A percentile compares a stretch with the other conserved stretches of the same genome.
Conservation (phyloP, 116 monocot genomes). For the Cymodocea nodosa region DNA sequence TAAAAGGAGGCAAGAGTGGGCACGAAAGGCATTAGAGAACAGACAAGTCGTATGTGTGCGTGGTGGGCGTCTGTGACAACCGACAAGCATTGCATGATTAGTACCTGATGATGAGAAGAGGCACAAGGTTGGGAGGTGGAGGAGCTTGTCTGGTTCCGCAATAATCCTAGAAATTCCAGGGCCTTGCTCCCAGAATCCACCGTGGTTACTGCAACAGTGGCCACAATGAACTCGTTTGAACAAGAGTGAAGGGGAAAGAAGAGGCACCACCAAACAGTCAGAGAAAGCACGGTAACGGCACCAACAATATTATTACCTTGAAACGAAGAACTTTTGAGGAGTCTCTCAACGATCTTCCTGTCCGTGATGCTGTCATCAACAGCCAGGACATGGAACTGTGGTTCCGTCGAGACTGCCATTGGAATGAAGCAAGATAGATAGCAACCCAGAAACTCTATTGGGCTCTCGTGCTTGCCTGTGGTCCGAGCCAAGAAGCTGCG, state of each 20-base stretch:
- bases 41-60: not conserved
- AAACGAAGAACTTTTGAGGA: conserved; percentile 77
- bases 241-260: not conserved
- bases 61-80: too few species aligned
- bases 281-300: too few species aligned
- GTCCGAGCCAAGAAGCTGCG: not conserved
- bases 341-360: conserved; percentile 81
- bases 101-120: conserved; percentile 5
- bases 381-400: conserved; percentile 73
- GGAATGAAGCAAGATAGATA: not conserved
- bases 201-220: conserved; percentile 41
- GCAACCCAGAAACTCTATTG: too few species aligned
- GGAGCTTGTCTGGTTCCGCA: conserved; percentile 18
- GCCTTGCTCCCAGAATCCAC: conserved; percentile 79
- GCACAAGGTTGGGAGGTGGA: conserved; percentile 17
- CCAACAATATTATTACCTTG: conserved; percentile 23
- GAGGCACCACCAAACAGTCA: not conserved
- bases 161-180: conserved; percentile 39
- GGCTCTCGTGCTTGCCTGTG: not conserved
- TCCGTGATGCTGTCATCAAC: conserved; percentile 84
- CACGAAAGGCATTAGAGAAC: not conserved
- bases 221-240: too few species aligned
- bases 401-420: conserved; percentile 46
- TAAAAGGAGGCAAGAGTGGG: conserved; percentile 6
- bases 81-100: not conserved